Evolutionary conservation across 2,329 filamentous ascomycete genomes (phyloP), one percentile per base, ranked within the genome.

Genomic region (Kalmusia sp.): DNA sequence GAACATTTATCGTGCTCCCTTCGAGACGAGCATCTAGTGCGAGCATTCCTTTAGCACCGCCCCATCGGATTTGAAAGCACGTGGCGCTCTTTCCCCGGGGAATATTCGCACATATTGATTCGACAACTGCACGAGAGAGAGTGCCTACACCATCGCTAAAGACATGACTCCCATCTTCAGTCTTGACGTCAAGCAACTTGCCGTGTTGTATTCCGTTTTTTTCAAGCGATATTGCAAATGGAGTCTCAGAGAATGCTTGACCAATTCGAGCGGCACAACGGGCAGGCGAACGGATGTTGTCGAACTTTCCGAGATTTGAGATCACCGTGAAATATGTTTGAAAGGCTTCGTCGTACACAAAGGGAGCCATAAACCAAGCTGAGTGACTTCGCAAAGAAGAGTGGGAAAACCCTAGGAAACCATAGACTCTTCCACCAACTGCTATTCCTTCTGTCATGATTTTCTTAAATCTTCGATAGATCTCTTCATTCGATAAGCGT

Each of bases 71-170:
- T 63, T 95, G 91, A 43, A 92, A 84, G 43, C 85, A 86, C 0
- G 87, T 90, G 4, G 70, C 28, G 11, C 37, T 35, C 35, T 49
- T 49, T 11, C 17, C 78, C 4, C 72, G 76, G 11, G 70, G 71
- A 0, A 83, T 30, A 4, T 91, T 82, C 14, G 77, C 78, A 8
- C 82, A 68, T 45, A 87, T 74, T 0, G 90, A 78, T 0, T 76
- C 77, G 12, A 59, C 64, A 0, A 38, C 45, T 25, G 1, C 3
- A 28, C 7, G 37, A 17, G 90, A 92, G 3, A 93, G 83, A 0
- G 84, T 90, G 0, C 90, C 90, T 1, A 90, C 86, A 2, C 90
- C 90, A 64, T 93, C 90, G 57, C 88, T 92, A 67, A 93, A 93
- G 0, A 87, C 79, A 9, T 86, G 80, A 0, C 30, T 14, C 24